Evolutionary conservation across 768 basidiomycete species (phyloP).

Genomic region (Trametes gibbosa): DNA sequence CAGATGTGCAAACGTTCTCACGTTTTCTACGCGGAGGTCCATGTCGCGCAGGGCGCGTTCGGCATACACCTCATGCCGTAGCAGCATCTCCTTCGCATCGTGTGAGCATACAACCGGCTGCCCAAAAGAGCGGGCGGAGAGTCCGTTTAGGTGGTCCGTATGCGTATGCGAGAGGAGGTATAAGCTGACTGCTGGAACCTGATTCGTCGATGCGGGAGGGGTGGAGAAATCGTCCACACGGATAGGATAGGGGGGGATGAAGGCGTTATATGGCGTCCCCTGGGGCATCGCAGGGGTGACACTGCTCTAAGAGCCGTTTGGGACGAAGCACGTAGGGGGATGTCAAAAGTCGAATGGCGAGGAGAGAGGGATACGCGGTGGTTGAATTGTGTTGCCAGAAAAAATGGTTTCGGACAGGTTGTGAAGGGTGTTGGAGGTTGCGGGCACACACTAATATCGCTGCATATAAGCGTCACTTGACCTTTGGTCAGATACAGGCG

Average conservation of each 20-base stretch:
- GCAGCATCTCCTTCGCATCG: slow-evolving; percentile 84
- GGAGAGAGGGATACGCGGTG: background rate
- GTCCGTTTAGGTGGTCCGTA: slow-evolving; percentile 80
- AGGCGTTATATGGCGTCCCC: slow-evolving; percentile 75
- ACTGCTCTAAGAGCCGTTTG: background rate
- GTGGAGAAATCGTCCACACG: slow-evolving; percentile 80
- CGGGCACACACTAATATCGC: background rate
- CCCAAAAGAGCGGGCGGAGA: slow-evolving; percentile 72
- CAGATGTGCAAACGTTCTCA: slow-evolving; percentile 65
- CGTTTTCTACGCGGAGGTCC: slow-evolving; percentile 48
- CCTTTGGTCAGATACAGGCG: background rate
- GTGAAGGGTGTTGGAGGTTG: background rate
- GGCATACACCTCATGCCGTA: slow-evolving; percentile 67
- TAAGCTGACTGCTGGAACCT: slow-evolving; percentile 39
- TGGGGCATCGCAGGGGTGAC: slow-evolving; percentile 53
- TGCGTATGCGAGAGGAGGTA: slow-evolving; percentile 90
- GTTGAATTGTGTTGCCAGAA: background rate
- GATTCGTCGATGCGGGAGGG: slow-evolving; percentile 27
- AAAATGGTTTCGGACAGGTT: background rate
- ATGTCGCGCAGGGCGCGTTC: slow-evolving; percentile 59
- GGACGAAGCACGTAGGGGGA: background rate
- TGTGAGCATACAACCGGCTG: slow-evolving; percentile 72
- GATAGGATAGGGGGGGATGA: slow-evolving; percentile 74
- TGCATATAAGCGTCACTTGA: background rate
- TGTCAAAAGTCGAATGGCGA: background rate